phyloP scores from a whole-genome alignment of 108 stramenopile species.

The Skeletonema marinoi region DNA sequence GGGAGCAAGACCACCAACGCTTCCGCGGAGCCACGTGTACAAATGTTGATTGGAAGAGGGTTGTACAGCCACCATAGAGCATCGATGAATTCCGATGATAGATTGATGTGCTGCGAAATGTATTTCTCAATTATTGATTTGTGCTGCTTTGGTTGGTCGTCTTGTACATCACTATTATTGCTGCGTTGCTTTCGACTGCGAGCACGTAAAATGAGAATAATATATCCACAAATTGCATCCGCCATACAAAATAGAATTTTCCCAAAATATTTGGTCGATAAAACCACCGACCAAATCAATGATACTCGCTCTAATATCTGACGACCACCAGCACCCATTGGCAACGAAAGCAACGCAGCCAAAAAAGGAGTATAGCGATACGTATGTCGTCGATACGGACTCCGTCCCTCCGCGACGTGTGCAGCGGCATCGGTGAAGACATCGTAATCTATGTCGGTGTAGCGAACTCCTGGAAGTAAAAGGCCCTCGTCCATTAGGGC shows the following conservation, averaged over 20 bases:
- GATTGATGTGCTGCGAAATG: not conserved
- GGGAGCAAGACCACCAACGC: conserved; percentile 84
- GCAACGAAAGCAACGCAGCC: conserved; percentile 68
- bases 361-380: conserved; percentile 99
- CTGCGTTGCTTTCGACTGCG: conserved; percentile 24
- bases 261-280: conserved; percentile 51
- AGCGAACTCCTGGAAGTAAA: conserved; percentile 69
- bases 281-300: not conserved
- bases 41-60: conserved; percentile 93
- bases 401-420: conserved; percentile 58
- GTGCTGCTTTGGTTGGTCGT: conserved; percentile 5
- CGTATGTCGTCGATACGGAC: conserved; percentile 94
- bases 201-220: conserved; percentile 54
- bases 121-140: not conserved
- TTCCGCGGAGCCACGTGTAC: conserved; percentile 91
- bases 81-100: conserved; percentile 48
- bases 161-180: conserved; percentile 11
- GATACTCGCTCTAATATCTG: conserved; percentile 22
- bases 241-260: conserved; percentile 82
- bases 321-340: not conserved
- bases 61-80: conserved; percentile 88
- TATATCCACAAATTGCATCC: conserved; percentile 81
- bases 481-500: conserved; percentile 68
- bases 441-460: conserved; percentile 91
- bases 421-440: conserved; percentile 86